These are phyloP conservation scores for Camellia sinensis DNA, from an alignment of 148 eudicot genomes.

Conservation along the genomic window DNA sequence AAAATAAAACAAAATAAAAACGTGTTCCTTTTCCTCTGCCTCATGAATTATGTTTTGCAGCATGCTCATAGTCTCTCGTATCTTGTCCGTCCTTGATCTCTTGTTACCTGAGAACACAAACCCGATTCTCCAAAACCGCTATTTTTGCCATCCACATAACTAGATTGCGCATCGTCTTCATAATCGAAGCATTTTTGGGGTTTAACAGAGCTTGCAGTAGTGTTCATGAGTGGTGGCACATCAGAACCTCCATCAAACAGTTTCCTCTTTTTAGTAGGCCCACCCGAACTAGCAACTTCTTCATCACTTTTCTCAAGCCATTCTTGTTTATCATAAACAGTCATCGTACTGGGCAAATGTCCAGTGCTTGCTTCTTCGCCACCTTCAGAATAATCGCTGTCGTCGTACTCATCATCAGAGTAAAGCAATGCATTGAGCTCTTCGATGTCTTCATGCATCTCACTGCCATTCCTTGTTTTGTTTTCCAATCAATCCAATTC, in stretches of 20 bases:
- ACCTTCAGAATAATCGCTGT: constrained; percentile 39
- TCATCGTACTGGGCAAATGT: constrained; percentile 76
- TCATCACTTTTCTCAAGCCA: constrained; percentile 51
- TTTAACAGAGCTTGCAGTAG: constrained; percentile 30
- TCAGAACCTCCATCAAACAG: constrained; percentile 30
- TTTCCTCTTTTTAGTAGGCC: constrained; percentile 52
- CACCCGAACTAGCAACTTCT: constrained; percentile 65
- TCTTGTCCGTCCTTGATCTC: constrained; percentile 49
- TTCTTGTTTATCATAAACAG: constrained; percentile 37
- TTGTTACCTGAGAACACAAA: constrained; percentile 33
- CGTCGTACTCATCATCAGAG: constrained; percentile 56
- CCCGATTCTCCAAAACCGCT: constrained; percentile 14
- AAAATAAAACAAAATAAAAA: too few species aligned
- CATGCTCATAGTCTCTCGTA: constrained; percentile 57
- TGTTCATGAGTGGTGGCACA: constrained; percentile 30
- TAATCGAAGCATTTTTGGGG: constrained; percentile 22
- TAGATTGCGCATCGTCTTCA: constrained; percentile 74
- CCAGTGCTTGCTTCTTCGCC: constrained; percentile 86
- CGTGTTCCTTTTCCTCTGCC: constrained; percentile 43
- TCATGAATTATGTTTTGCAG: constrained; percentile 66
- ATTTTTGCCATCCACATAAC: constrained; percentile 35
- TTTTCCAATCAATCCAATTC: too few species aligned
- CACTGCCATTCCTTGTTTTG: constrained; percentile 24
- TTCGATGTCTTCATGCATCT: constrained; percentile 81
- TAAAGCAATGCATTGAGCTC: constrained; percentile 86